Conservation (phyloP, 1,284 basidiomycete species). For the Cryptococcus sp. region DNA sequence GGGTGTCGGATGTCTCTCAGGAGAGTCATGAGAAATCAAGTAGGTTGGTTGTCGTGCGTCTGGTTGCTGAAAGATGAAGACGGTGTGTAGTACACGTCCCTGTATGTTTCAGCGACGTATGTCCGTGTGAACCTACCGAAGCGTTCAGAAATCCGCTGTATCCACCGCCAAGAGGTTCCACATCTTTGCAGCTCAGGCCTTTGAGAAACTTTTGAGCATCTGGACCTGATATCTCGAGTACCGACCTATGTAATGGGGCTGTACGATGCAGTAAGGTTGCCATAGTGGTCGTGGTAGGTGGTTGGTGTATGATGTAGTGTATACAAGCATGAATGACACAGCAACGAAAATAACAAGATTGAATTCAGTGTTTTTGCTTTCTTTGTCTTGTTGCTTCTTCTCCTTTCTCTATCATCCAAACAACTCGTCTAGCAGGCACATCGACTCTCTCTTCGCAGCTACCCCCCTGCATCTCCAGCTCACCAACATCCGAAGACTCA, state of each 20-base stretch:
- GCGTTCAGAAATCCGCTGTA: slow-evolving; percentile 85
- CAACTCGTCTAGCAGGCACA: not conserved
- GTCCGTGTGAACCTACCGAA: slow-evolving; percentile 61
- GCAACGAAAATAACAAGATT: not conserved
- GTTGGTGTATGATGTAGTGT: not conserved
- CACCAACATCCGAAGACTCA: too few relatives aligned
- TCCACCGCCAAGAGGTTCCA: slow-evolving; percentile 60
- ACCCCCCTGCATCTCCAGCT: too few relatives aligned
- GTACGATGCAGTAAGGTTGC: slow-evolving; percentile 45
- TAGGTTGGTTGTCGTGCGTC: slow-evolving; percentile 39
- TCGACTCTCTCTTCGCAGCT: too few relatives aligned
- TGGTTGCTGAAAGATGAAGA: slow-evolving; percentile 71
- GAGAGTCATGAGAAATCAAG: slow-evolving; percentile 58
- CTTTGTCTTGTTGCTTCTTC: not conserved
- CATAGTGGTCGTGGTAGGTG: slow-evolving; percentile 8
- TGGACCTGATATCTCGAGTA: slow-evolving; percentile 76
- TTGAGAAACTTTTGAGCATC: slow-evolving; percentile 86
- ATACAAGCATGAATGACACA: not conserved
- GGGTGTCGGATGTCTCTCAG: slow-evolving; percentile 75
- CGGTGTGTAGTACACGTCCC: slow-evolving; percentile 88
- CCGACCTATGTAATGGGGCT: slow-evolving; percentile 63
- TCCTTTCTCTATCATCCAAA: not conserved
- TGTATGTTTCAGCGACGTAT: slow-evolving; percentile 46
- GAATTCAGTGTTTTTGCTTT: not conserved
- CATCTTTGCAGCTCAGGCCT: slow-evolving; percentile 71